phyloP scores from a whole-genome alignment of 306 rosid genomes.

The Inga oerstediana region DNA sequence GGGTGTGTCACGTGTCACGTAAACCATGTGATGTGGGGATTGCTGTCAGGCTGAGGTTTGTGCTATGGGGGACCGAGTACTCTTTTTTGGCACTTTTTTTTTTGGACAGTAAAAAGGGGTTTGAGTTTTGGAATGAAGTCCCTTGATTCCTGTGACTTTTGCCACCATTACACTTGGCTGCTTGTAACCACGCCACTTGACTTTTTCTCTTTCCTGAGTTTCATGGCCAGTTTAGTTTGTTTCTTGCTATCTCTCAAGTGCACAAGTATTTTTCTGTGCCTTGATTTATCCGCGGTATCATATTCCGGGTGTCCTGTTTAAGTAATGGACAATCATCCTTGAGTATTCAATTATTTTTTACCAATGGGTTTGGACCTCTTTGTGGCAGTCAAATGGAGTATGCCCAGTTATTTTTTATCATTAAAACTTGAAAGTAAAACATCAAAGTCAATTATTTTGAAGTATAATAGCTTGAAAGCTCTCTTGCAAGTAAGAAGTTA shows the following conservation, averaged over 20 bases:
- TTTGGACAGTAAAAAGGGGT: conserved; percentile 22
- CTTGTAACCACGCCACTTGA: neutral
- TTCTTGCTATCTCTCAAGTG: neutral
- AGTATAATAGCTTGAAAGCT: too few relatives aligned
- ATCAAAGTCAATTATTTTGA: too few relatives aligned
- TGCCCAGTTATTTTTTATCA: neutral
- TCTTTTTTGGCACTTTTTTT: conserved; percentile 35
- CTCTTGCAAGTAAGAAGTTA: too few relatives aligned
- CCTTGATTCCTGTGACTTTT: conserved; percentile 52
- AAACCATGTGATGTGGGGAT: conserved; percentile 71
- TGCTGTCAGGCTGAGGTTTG: conserved; percentile 42
- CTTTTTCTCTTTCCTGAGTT: neutral
- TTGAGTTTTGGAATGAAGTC: conserved; percentile 28
- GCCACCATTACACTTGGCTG: conserved; percentile 17
- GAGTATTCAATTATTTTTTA: conserved; percentile 21
- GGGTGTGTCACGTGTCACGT: conserved; percentile 44
- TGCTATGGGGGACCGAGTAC: conserved; percentile 30
- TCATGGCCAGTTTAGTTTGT: neutral
- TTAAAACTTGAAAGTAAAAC: neutral
- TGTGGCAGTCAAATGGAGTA: neutral
- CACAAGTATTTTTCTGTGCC: neutral
- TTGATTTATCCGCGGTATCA: neutral
- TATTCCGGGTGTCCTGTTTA: neutral
- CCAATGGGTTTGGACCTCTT: neutral
- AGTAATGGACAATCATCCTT: conserved; percentile 22